Evolutionary conservation across 148 eudicot species (phyloP), one percentile per base, ranked within the genome.

Genomic region (Diospyros lotus): DNA sequence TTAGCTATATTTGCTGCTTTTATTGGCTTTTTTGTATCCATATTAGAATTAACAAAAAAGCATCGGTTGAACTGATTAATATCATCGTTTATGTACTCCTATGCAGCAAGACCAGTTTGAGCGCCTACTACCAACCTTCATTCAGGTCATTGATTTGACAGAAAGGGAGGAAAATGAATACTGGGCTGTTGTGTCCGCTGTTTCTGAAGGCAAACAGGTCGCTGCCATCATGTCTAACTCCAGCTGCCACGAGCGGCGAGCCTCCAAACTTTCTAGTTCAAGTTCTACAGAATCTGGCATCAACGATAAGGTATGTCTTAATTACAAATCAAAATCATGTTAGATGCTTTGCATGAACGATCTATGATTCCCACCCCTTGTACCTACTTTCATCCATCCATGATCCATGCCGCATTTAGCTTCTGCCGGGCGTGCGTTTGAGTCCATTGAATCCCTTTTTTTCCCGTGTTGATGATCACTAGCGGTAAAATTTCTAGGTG

Each of bases 21-120:
- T 4, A 12, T 0, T 50, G 0, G 11, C 38, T 14, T 6, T 44
- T 15, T 14, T 18, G 17, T 7, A 4, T 10, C 45, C 40, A 4
- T 46, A 9, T 17, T 18, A 17, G 71, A 18, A 46, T 7, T 6
- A 18, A 12, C 8, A 15, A 50, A 38, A n/a, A 42, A 28, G 28
- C 28, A 28, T 28, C 28, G 28, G 28, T 40, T 38, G 18, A 12
- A 43, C 48, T 4, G 11, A 54, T 13, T 14, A 53, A 51, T 68
- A 51, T 68, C 38, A 8, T 41, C 43, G 38, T 39, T 51, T 68
- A 48, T 48, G 52, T 48, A 11, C 76, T 76, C 6, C 45, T 69
- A 46, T 82, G 86, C 97, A 94, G 98, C 90, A 90, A 89, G 98
- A 94, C 77, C 98, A 94, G 68, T 94, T 91, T 85, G 81, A 89